Evolutionary conservation across 2,329 filamentous ascomycete genomes (phyloP), one percentile per base, ranked within the genome.

Genomic region (Fonsecaea nubica): DNA sequence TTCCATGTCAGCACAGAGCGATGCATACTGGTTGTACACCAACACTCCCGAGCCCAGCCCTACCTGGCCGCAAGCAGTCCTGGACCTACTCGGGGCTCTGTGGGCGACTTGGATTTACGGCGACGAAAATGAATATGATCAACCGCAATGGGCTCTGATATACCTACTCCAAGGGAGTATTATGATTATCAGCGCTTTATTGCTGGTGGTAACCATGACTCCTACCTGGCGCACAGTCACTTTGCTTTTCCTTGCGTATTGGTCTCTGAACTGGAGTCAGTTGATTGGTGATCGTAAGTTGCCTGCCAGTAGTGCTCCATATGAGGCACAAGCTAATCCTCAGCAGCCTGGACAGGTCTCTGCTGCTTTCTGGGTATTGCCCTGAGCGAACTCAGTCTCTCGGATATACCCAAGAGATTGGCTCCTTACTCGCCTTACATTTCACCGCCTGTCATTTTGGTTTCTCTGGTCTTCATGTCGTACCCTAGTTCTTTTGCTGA

Each of bases 361-460:
- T 87, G 87, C 75, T 85, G 88, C 73, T 86, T 87, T 76, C 84
- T 84, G 65, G 87, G 87, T 67, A 86, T 86, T 72, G 85, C 89
- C 73, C 80, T 90, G 35, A 84, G 86, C 36, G 87, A 89, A 71
- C 36, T 68, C n/a, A 68, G 62, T 54, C 62, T 71, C 18, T 64
- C 79, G 35, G 81, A 81, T 35, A 79, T 82, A n/a, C 81, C 81
- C 25, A 42, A 48, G 25, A 6, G 32, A 4, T 64, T 79, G 7
- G 77, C 78, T 13, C 77, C 77, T 58, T 15, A 83, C 42, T 74
- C 88, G 10, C 82, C 85, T 15, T 78, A 79, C 45, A 67, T 84
- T 6, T 63, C 67, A 0, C 63, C 68, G 12, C 54, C 59, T n/a
- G 78, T 87, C 71, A 78, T 87, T 38, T 58, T 84, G 6, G 66